Conservation (phyloP, 805 yeast species). For the Candida maesae region DNA sequence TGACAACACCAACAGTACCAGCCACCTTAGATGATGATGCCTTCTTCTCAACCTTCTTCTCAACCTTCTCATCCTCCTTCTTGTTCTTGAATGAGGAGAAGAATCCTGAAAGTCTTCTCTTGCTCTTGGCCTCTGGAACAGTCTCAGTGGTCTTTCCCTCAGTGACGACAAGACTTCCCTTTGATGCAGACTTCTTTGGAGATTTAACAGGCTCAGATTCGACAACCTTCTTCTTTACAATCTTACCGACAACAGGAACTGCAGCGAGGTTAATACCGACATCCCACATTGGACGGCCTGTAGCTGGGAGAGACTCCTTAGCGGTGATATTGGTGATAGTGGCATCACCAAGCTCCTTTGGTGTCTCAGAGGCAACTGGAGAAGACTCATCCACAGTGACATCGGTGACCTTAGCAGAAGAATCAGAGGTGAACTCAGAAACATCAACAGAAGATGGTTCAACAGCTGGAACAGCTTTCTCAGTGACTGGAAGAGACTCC, state of each 20-base stretch:
- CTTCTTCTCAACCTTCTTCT: conserved; percentile 8
- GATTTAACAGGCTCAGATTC: neutral
- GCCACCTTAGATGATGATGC: neutral
- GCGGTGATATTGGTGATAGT: conserved; percentile 1
- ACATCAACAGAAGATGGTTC: neutral
- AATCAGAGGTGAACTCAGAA: neutral
- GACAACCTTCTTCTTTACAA: conserved; percentile 2
- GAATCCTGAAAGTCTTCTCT: conserved; percentile 20
- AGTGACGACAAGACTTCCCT: neutral
- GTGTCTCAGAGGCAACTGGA: neutral
- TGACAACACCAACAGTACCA: conserved; percentile 11
- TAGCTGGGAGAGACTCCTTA: conserved; percentile 3
- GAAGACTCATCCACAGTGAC: neutral
- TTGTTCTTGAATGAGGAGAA: conserved; percentile 14
- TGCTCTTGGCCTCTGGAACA: conserved; percentile 8
- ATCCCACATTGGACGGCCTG: neutral
- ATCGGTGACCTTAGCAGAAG: neutral
- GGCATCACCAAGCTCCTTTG: conserved; percentile 1
- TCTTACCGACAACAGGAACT: conserved; percentile 1
- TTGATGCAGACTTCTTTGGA: neutral
- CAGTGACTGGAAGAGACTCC: neutral
- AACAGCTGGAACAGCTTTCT: neutral
- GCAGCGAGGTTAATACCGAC: conserved; percentile 3
- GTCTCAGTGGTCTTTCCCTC: neutral
- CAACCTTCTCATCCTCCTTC: conserved; percentile 6